Evolutionary conservation across 1,284 basidiomycete species (phyloP), one percentile per base, ranked within the genome.

Genomic region (Cutaneotrichosporon mucoides): DNA sequence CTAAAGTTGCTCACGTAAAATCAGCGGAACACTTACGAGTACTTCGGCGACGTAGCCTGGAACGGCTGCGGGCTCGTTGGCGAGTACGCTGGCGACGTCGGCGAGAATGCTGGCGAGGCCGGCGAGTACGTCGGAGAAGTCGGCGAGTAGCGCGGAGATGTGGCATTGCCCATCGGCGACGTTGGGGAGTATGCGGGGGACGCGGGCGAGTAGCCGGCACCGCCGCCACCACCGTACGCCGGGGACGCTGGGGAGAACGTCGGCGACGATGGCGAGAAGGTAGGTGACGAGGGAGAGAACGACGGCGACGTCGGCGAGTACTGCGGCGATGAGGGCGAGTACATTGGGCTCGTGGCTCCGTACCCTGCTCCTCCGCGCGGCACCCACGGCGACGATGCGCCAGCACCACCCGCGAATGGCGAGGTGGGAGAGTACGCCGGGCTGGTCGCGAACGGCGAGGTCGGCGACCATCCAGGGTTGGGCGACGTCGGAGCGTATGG

Each of bases 291-390:
- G 0, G 90, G 90, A 2, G 89, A 92, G 82, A 92, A 93, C 0
- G 87, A 88, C 8, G 90, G 90, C 0, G 88, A 90, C 86, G 90
- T 89, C 0, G 90, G 90, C 4, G 88, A 91, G 81, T 90, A 93
- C 12, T 88, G 87, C 0, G 89, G 90, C 1, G 88, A 90, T 0
- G 89, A 89, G 0, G 89, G 89, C 2, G 88, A 90, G 76, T 91
- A 92, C 33, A 86, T 82, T 35, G 91, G 91, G 12, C 73, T 74
- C 2, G 77, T 71, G 9, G 71, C 71, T 10, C 68, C 64, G 71
- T 24, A 24, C 24, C 24, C 24, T 24, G 87, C 89, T 79, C 86
- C 89, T 0, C 64, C 62, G 47, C 71, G 87, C 86, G 34, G 64
- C 13, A 73, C 74, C 73, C 90, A 92, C 1, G 89, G 90, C 45